A percentile compares a stretch with the other conserved stretches of the same genome.
Evolutionary conservation across 2,329 filamentous ascomycete species (phyloP).

Genomic region (Exophiala viscosa): DNA sequence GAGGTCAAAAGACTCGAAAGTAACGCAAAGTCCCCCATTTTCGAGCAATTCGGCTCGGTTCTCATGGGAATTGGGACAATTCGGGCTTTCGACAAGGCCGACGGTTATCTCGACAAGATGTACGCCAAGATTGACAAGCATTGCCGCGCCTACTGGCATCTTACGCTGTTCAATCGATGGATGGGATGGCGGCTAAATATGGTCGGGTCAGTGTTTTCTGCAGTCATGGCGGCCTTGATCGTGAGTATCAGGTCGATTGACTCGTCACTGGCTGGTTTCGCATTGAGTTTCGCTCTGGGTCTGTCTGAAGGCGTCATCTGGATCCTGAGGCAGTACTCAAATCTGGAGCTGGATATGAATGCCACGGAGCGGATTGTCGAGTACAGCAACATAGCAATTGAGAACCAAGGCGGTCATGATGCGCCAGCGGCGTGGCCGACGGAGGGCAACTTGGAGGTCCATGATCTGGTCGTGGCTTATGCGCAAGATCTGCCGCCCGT

Average conservation of each 20-base stretch:
- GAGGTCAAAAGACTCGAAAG: slow-evolving; percentile 75
- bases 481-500: slow-evolving; percentile 68
- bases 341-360: slow-evolving; percentile 75
- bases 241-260: slow-evolving; percentile 60
- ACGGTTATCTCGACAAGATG: slow-evolving; percentile 67
- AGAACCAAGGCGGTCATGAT: slow-evolving; percentile 58
- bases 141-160: slow-evolving; percentile 61
- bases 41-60: slow-evolving; percentile 72
- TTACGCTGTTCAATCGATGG: slow-evolving; percentile 74
- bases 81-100: slow-evolving; percentile 67
- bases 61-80: slow-evolving; percentile 72
- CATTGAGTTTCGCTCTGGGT: slow-evolving; percentile 68
- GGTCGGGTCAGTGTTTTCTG: slow-evolving; percentile 66
- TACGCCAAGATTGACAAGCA: slow-evolving; percentile 66
- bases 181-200: slow-evolving; percentile 68
- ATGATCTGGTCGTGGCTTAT: slow-evolving; percentile 68
- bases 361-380: slow-evolving; percentile 72
- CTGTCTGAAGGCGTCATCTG: slow-evolving; percentile 63
- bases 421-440: slow-evolving; percentile 72
- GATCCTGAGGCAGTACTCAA: slow-evolving; percentile 65
- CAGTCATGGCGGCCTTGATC: slow-evolving; percentile 62
- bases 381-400: slow-evolving; percentile 66
- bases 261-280: slow-evolving; percentile 70
- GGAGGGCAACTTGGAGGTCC: slow-evolving; percentile 68
- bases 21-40: slow-evolving; percentile 72